Evolutionary conservation across 2,329 filamentous ascomycete species (phyloP), one percentile per base, ranked within the genome.

Genomic region (Penicillium sclerotigenum): DNA sequence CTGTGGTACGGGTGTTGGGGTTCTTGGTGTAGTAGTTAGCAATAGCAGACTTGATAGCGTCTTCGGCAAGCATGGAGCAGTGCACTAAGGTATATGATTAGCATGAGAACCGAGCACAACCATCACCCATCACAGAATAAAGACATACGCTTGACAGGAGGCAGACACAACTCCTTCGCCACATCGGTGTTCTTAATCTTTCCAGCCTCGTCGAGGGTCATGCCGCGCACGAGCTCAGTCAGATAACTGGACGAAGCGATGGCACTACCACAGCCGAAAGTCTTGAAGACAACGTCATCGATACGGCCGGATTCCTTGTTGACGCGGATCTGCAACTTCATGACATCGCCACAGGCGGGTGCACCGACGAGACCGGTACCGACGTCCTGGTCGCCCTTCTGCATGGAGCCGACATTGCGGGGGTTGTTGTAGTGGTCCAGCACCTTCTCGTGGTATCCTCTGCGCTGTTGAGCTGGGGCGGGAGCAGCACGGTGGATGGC

Each of bases 171-270:
- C 79, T 99, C 95, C 81, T 96, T 95, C 36, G 94, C 94, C 72
- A 99, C 99, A 78, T 99, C 92, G 4, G 93, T 96, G 78, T 99
- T 99, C 80, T 91, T 88, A 68, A 99, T 90, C 78, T 89, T 88
- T 52, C 87, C 87, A 33, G 95, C 94, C 74, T 99, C 91, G 68
- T 99, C 94, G 64, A 99, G 78, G 14, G 88, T 96, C 93, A 97
- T 99, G 59, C 94, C 94, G 62, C 91, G 85, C 61, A 99, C 92
- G 58, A 99, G 81, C 77, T 96, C 91, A 9, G 94, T 99, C 68
- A 99, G 78, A 74, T 99, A 99, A 71, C 89, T 94, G 57, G 89
- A 95, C 62, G 89, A 93, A 41, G 94, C 94, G 76, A 99, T 99
- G 63, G 94, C 94, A 29, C 87, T 91, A 53, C 92, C 92, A 74